A percentile compares a stretch with the other conserved stretches of the same genome.
Conservation (phyloP, 2,329 filamentous ascomycete species). For the Didymella segeticola region DNA sequence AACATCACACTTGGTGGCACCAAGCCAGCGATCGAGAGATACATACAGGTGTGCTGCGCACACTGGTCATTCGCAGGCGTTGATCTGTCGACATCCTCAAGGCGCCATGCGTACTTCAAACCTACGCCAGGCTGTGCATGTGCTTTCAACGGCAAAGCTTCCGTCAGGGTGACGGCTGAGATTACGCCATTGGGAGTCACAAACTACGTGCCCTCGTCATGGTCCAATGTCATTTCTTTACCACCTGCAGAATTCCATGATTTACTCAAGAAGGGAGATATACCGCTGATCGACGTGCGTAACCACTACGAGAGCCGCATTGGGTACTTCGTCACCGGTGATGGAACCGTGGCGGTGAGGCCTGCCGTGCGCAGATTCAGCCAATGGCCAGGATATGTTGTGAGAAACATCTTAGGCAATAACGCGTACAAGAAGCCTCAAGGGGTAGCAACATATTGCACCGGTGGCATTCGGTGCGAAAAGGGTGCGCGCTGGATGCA, state of each 20-base stretch:
- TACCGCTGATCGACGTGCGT: conserved; percentile 30
- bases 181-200: conserved; percentile 34
- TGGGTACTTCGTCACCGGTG: conserved; percentile 30
- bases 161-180: conserved; percentile 26
- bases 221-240: conserved; percentile 25
- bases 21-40: conserved; percentile 14
- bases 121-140: conserved; percentile 32
- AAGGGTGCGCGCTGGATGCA: conserved; percentile 38
- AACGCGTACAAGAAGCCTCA: conserved; percentile 17
- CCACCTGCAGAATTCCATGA: conserved; percentile 29
- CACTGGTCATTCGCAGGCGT: conserved; percentile 33
- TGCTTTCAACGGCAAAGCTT: conserved; percentile 22
- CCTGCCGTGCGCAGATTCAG: conserved; percentile 33
- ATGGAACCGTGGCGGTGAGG: conserved; percentile 23
- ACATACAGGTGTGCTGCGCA: conserved; percentile 22
- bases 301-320: conserved; percentile 37
- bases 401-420: conserved; percentile 24
- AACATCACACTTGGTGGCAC: conserved; percentile 33
- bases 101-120: conserved; percentile 27
- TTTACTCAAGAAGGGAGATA: conserved; percentile 20
- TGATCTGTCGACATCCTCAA: conserved; percentile 14
- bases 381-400: conserved; percentile 34
- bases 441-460: conserved; percentile 32
- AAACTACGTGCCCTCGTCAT: conserved; percentile 30
- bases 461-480: conserved; percentile 34